Conservation (phyloP, 2,329 filamentous ascomycete genomes). For the Capronia coronata region DNA sequence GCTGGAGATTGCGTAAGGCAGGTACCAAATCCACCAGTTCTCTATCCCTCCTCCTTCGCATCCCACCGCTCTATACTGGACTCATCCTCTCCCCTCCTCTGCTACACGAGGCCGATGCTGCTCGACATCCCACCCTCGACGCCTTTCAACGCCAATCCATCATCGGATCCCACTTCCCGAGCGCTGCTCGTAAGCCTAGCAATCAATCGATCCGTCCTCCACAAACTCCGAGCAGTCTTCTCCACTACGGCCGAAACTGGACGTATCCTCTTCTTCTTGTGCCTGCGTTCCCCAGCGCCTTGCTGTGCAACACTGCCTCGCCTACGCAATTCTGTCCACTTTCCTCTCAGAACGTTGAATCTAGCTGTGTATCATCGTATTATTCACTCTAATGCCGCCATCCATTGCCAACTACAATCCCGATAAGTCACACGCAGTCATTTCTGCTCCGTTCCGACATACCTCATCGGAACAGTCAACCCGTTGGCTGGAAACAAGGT, state of each 20-base stretch:
- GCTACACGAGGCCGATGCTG: neutral
- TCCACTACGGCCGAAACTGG: neutral
- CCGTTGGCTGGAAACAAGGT: too few species aligned
- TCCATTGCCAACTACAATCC: too few species aligned
- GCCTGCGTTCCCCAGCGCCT: neutral
- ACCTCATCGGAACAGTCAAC: neutral
- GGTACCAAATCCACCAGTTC: neutral
- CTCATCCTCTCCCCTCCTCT: neutral
- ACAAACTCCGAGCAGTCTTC: too few species aligned
- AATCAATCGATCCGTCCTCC: too few species aligned
- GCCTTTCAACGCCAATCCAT: neutral
- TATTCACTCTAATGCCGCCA: too few species aligned
- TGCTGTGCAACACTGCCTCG: neutral
- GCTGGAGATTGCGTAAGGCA: neutral
- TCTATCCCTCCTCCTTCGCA: neutral
- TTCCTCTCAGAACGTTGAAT: too few species aligned
- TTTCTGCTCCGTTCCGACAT: too few species aligned
- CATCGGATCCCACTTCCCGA: constrained; percentile 8
- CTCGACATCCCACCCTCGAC: neutral
- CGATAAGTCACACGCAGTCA: too few species aligned
- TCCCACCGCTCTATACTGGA: neutral
- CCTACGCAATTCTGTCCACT: too few species aligned
- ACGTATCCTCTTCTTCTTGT: neutral
- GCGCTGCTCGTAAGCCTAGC: too few species aligned
- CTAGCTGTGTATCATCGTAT: too few species aligned